Evolutionary conservation across 2,329 filamentous ascomycete species (phyloP).

Genomic region (Fusarium ambrosium): DNA sequence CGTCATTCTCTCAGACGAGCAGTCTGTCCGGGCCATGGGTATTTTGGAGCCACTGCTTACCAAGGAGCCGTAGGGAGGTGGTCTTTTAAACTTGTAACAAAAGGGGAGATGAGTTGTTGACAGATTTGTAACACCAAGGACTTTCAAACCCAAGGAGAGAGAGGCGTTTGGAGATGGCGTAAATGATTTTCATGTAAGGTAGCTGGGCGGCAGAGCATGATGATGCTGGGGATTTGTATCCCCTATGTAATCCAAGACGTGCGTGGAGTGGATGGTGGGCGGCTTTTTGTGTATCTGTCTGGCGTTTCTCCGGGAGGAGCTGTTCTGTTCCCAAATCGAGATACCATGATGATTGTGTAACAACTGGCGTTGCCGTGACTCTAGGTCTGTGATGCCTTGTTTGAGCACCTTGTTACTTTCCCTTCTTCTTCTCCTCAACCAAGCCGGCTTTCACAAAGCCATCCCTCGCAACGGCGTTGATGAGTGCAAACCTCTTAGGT

Average conservation of each 20-base stretch:
- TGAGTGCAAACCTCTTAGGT: constrained; percentile 89
- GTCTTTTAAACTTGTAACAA: neutral
- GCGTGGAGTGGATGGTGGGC: constrained; percentile 9
- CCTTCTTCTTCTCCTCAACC: constrained; percentile 66
- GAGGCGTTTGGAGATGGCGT: constrained; percentile 33
- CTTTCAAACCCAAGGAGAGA: constrained; percentile 19
- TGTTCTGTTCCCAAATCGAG: constrained; percentile 36
- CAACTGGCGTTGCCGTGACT: neutral
- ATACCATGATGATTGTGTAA: constrained; percentile 39
- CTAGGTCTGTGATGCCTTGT: constrained; percentile 27
- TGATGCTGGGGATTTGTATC: constrained; percentile 1
- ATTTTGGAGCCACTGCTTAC: constrained; percentile 66
- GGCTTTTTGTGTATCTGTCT: constrained; percentile 28
- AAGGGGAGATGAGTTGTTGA: neutral
- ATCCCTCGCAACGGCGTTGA: constrained; percentile 88
- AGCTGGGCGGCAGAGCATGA: constrained; percentile 2
- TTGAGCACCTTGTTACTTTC: constrained; percentile 24
- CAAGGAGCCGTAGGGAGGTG: neutral
- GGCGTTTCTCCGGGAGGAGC: constrained; percentile 37
- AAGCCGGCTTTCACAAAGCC: constrained; percentile 83
- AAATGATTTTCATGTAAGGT: constrained; percentile 24
- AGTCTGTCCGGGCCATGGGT: constrained; percentile 79
- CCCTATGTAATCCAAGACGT: constrained; percentile 15
- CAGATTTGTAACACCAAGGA: constrained; percentile 29
- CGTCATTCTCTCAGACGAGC: constrained; percentile 84